Conservation (phyloP, 2,329 filamentous ascomycete genomes). For the Tympanopsis confertula region DNA sequence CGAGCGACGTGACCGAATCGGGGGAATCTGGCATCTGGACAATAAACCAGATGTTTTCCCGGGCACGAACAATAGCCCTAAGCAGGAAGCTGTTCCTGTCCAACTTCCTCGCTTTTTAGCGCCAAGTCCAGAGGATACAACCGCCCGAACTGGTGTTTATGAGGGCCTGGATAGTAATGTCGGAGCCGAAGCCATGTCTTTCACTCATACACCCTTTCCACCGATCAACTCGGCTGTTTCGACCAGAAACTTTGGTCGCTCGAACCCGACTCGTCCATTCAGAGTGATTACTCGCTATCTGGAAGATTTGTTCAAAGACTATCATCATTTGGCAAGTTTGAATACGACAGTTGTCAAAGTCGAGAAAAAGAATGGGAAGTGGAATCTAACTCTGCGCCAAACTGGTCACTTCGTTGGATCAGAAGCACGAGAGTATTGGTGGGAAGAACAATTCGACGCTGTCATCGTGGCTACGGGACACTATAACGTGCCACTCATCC, state of each 20-base stretch:
- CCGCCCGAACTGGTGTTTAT: not conserved
- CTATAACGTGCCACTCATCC: not conserved
- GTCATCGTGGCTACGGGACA: not conserved
- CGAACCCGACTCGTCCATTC: not conserved
- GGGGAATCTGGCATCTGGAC: constrained; percentile 48
- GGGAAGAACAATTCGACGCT: not conserved
- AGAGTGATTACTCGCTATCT: not conserved
- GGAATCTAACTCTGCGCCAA: not conserved
- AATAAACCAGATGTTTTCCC: no score
- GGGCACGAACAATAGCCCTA: not conserved
- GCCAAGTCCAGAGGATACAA: no score
- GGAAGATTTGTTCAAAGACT: not conserved
- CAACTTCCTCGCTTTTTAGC: not conserved
- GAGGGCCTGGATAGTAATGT: not conserved
- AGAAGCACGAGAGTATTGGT: no score
- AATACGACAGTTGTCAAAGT: not conserved
- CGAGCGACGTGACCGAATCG: constrained; percentile 39
- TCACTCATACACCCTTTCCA: not conserved
- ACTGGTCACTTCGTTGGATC: not conserved
- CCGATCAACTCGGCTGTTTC: not conserved
- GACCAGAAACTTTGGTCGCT: not conserved
- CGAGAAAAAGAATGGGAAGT: not conserved
- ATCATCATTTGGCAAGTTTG: not conserved
- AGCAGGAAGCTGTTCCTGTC: not conserved
- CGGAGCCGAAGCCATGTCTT: not conserved